These are phyloP conservation scores for Ophiosphaerella herpotricha DNA, from an alignment of 2,329 filamentous ascomycete species.

Conservation along the genomic window DNA sequence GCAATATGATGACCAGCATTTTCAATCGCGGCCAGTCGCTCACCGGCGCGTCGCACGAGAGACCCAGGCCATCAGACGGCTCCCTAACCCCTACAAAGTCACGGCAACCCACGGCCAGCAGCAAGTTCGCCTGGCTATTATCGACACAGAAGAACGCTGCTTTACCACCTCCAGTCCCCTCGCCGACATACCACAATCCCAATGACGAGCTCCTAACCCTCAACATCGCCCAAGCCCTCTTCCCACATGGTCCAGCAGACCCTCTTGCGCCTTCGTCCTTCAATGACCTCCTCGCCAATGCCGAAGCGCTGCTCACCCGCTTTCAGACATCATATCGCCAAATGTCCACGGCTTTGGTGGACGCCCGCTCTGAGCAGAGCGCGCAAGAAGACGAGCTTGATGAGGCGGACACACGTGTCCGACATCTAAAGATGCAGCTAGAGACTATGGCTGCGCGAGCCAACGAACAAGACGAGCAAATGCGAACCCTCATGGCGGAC, in stretches of 20 bases:
- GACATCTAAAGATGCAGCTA: slow-evolving; percentile 64
- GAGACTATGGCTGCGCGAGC: slow-evolving; percentile 63
- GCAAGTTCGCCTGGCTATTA: slow-evolving; percentile 45
- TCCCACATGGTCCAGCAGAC: slow-evolving; percentile 56
- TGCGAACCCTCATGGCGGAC: slow-evolving; percentile 46
- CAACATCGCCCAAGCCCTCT: slow-evolving; percentile 59
- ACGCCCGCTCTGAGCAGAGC: slow-evolving; percentile 59
- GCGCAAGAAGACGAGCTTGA: slow-evolving; percentile 65
- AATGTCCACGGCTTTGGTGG: slow-evolving; percentile 49
- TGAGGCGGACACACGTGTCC: slow-evolving; percentile 61
- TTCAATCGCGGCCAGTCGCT: slow-evolving; percentile 39
- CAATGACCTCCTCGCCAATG: slow-evolving; percentile 61
- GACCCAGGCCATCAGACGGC: slow-evolving; percentile 20
- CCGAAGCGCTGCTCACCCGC: slow-evolving; percentile 58
- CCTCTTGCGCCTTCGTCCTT: slow-evolving; percentile 59
- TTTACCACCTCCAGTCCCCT: slow-evolving; percentile 25
- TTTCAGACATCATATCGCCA: slow-evolving; percentile 62
- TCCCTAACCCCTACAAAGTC: slow-evolving; percentile 22
- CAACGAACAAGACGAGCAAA: slow-evolving; percentile 60
- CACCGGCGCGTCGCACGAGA: slow-evolving; percentile 28
- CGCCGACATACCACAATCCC: slow-evolving; percentile 43
- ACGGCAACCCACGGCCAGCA: slow-evolving; percentile 31
- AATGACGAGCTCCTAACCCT: slow-evolving; percentile 58
- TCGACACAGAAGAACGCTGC: slow-evolving; percentile 41
- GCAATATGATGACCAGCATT: slow-evolving; percentile 39